Base-by-base conservation (phyloP, 176 grass and related monocot genomes). In the Raddia distichophylla region DNA sequence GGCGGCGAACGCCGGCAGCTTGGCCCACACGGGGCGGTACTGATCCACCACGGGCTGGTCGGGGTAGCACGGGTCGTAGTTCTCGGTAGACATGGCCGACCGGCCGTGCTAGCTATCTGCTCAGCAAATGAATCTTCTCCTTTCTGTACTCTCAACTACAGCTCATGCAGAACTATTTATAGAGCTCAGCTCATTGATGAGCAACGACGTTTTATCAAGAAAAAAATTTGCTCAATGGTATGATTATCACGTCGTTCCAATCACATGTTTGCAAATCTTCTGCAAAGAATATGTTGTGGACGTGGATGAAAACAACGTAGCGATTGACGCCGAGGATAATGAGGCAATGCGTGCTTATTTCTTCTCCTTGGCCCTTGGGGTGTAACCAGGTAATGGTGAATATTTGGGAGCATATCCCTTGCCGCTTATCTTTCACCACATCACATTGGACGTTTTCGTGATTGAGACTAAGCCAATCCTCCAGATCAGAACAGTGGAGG, bases 21-120 rank as follows among this genome's bases (percentile, higher is more conserved):
- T 86, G 2, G 85, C 88, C 91, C 88, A 89, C n/a, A 94, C 18
- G 3, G 91, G 65, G 7, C 89, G 86, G 91, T 91, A 86, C 7
- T 65, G 69, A 72, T 94, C 79, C 45, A 84, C 91, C 42, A 78
- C 86, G 35, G 65, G 91, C 71, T 94, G 91, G 86, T 94, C 88
- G 6, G 91, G 88, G 89, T 88, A 91, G 82, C 86, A 89, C 7
- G 86, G 79, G 78, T 89, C 89, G 37, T 94, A 94, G 75, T 94
- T 94, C 71, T 94, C 92, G 10, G 60, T 86, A 33, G 33, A 77
- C 92, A 94, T 91, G 33, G 5, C n/a, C n/a, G n/a, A n/a, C n/a
- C n/a, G n/a, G n/a, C 47, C 46, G n/a, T 22, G 66, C 45, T 5
- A 4, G 6, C 6, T 19, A 44, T 1, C 45, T 7, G 6, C 15